These are phyloP conservation scores for Suhomyces pyralidae DNA, from an alignment of 805 yeast species.

Conservation along the genomic window DNA sequence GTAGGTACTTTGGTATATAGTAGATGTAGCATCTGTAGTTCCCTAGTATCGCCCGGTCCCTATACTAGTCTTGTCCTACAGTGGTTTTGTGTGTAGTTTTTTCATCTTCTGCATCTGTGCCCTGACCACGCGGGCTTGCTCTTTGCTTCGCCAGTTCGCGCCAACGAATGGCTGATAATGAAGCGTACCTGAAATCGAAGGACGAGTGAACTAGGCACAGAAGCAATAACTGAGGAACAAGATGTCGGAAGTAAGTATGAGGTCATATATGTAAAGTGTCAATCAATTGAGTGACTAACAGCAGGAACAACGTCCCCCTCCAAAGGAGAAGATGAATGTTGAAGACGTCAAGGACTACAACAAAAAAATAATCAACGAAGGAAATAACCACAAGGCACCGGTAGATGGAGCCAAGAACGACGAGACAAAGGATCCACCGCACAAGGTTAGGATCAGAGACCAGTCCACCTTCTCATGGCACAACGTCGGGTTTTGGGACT, in stretches of 20 bases:
- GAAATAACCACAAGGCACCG: constrained; percentile 13
- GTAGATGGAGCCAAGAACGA: constrained; percentile 11
- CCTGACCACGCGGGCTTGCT: background rate
- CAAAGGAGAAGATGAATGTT: constrained; percentile 3
- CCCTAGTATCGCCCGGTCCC: background rate
- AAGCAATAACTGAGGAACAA: background rate
- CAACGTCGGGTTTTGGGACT: constrained; percentile 39
- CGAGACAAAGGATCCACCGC: constrained; percentile 5
- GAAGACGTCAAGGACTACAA: constrained; percentile 13
- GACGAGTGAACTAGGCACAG: background rate
- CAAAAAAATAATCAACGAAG: constrained; percentile 10
- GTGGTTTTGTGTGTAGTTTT: background rate
- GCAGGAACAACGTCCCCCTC: background rate
- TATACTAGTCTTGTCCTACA: background rate
- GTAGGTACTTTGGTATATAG: background rate
- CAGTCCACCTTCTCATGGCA: constrained; percentile 40
- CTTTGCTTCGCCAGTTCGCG: background rate
- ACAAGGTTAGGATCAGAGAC: constrained; percentile 22
- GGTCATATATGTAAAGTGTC: background rate
- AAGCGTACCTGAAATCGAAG: background rate
- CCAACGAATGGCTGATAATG: background rate
- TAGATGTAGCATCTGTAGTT: background rate
- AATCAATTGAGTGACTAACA: background rate
- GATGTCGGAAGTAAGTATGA: background rate
- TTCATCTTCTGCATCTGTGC: background rate